Conservation (phyloP, 1,139 yeast genomes). For the Protomyces arabidopsidicola region DNA sequence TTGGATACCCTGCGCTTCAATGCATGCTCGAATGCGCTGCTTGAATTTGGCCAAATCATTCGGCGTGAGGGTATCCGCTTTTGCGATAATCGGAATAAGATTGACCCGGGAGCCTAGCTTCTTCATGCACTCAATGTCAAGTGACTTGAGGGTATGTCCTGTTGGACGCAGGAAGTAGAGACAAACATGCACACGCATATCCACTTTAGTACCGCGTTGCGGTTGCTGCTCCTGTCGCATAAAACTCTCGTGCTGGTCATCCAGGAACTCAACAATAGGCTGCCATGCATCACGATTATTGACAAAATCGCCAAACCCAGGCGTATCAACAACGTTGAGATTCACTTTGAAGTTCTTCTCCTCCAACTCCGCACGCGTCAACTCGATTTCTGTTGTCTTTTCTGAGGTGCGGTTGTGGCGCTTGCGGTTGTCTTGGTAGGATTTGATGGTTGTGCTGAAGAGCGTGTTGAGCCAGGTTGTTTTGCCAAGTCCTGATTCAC, state of each 20-base stretch:
- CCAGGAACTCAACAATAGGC: slow-evolving; percentile 86
- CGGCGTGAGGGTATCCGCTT: slow-evolving; percentile 86
- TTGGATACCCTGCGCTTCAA: slow-evolving; percentile 85
- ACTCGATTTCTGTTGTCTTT: slow-evolving; percentile 87
- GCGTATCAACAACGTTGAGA: slow-evolving; percentile 88
- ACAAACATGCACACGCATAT: slow-evolving; percentile 92
- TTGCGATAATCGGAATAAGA: slow-evolving; percentile 90
- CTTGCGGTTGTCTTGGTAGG: slow-evolving; percentile 57
- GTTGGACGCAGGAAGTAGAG: slow-evolving; percentile 93
- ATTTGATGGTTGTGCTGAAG: slow-evolving; percentile 56
- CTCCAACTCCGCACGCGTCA: slow-evolving; percentile 84
- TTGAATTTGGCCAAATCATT: slow-evolving; percentile 77
- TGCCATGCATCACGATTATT: slow-evolving; percentile 92
- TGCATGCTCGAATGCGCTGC: slow-evolving; percentile 79
- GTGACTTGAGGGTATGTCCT: slow-evolving; percentile 88
- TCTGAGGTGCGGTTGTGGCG: slow-evolving; percentile 71
- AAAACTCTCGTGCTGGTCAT: slow-evolving; percentile 91
- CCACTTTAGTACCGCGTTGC: slow-evolving; percentile 52
- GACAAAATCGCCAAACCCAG: slow-evolving; percentile 96
- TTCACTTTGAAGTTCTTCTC: slow-evolving; percentile 73
- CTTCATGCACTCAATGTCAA: slow-evolving; percentile 91
- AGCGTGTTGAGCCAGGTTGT: slow-evolving; percentile 92
- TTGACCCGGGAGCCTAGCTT: slow-evolving; percentile 82
- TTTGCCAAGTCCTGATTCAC: slow-evolving; percentile 41
- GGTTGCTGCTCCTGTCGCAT: slow-evolving; percentile 99